Base-by-base conservation (phyloP, 1,139 yeast genomes). In the Zygotorulaspora mrakii region DNA sequence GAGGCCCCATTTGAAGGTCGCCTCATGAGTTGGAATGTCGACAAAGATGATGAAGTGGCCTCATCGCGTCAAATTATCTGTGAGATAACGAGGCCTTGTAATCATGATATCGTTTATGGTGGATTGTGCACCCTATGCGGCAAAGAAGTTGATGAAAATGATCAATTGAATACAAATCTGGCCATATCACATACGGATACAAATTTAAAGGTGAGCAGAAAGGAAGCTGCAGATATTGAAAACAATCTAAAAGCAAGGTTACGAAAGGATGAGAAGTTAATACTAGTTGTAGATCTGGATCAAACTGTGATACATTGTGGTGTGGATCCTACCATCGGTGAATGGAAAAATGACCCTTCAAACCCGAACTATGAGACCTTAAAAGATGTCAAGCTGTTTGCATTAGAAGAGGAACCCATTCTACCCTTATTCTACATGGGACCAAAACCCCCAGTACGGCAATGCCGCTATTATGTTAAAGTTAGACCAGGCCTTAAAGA, bases 251-350 rank as follows among this genome's bases (percentile, higher is more conserved):
- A 86, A 3, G 68, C 71, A 42, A 69, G 84, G 43, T 70, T 94
- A 37, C 64, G 79, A 4, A 62, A 70, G 20, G 85, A 79, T 42
- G 68, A 73, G 46, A 87, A 85, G 57, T 71, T 91, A 50, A 88
- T 91, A 30, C 70, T 91, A 43, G 98, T 91, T 35, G 99, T 91
- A 9, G 99, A 91, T 68, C 71, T 91, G 48, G 99, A 91, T 66
- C 98, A 94, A 64, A 94, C 98, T 0, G 95, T 91, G 5, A 91
- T 91, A 27, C 99, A 91, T 59, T 96, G 97, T 27, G 91, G 97
- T 3, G 96, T 89, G 17, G 98, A 91, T 60, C 96, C 97, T 1
- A 88, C 96, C 0, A 95, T 91, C 26, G 94, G 94, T 1, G 95
- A 87, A 59, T 91, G 98, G 98, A 89, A 86, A 71, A 72, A 73